Conservation (phyloP, 2,329 filamentous ascomycete genomes). For the Pleurostoma richardsiae region DNA sequence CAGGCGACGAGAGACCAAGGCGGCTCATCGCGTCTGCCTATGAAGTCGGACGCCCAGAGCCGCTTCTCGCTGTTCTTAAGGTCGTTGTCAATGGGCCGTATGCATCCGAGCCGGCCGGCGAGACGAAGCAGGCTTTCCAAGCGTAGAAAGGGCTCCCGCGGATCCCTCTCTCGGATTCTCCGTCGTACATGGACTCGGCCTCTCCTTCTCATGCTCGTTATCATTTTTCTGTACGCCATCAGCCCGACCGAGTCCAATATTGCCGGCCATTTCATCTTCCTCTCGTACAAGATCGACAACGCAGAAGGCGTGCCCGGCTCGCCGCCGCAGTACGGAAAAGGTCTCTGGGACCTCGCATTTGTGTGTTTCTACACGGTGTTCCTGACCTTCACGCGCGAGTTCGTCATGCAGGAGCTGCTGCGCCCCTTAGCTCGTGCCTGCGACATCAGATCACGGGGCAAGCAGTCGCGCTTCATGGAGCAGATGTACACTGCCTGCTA, state of each 20-base stretch:
- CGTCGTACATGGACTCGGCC: conserved; percentile 36
- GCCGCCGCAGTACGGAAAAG: conserved; percentile 63
- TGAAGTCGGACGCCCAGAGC: no score
- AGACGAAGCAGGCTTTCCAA: no score
- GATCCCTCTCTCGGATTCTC: no score
- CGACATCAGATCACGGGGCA: conserved; percentile 56
- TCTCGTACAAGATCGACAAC: conserved; percentile 59
- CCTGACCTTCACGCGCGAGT: conserved; percentile 69
- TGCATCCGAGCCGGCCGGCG: no score
- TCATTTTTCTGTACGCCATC: conserved; percentile 53
- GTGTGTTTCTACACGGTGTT: conserved; percentile 68
- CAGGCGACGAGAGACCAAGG: no score
- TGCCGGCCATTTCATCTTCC: conserved; percentile 60
- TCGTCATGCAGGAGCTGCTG: conserved; percentile 67
- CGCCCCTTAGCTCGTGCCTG: conserved; percentile 54
- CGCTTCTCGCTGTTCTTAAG: no score
- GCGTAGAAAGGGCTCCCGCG: no score
- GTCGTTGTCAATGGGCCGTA: no score
- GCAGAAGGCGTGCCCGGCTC: conserved; percentile 26
- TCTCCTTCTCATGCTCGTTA: conserved; percentile 47
- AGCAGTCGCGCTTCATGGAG: conserved; percentile 70
- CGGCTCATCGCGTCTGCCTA: no score
- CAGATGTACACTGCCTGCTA: conserved; percentile 72
- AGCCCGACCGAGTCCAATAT: conserved; percentile 62
- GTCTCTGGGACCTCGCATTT: conserved; percentile 62